Base-by-base conservation (phyloP, 352 stramenopile species). In the Phytopythium montanum region DNA sequence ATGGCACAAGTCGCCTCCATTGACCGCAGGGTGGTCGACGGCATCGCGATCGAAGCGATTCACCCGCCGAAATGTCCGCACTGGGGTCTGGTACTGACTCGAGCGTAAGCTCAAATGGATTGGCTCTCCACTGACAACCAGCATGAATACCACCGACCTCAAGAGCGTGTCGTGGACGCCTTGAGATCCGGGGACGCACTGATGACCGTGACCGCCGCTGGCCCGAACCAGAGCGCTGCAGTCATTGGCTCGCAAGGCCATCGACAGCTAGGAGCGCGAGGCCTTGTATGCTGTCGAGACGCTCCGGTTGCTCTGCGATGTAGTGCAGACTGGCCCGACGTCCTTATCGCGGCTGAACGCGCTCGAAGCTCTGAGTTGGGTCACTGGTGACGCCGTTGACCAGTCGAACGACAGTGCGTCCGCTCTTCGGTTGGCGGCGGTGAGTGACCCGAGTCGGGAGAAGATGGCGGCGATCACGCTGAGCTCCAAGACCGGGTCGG, bases 301-400 rank as follows among this genome's bases (percentile, higher is more conserved):
- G 10, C 42, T 44, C 14, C 49, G 10, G 44, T 29, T 44, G 29
- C 49, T 55, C 18, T 16, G 13, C 14, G 49, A 55, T 19, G 31
- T 19, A 19, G 49, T 44, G 19, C 25, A 23, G 44, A 1, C 6
- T 6, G 49, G 26, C 3, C 0, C 29, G 31, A 42, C 49, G 3
- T 55, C 29, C 18, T 55, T 42, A 18, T 16, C 49, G 49, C 49
- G 28, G 16, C 31, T 55, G 29, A 44, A 55, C 14, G 49, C 49
- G 31, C 10, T 55, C 3, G 31, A 44, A 12, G 14, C 5, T 0
- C 2, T 55, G 19, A 44, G 29, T 8, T 55, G 49, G 31, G 49
- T 19, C 3, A n/a, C 7, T 18, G 19, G 31, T 13, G 31, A 55
- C 31, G n/a, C 26, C 9, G 29, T 14, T 0, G 49, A 31, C 16